phyloP scores from a whole-genome alignment of 306 rosid genomes.

The Ceratonia siliqua region DNA sequence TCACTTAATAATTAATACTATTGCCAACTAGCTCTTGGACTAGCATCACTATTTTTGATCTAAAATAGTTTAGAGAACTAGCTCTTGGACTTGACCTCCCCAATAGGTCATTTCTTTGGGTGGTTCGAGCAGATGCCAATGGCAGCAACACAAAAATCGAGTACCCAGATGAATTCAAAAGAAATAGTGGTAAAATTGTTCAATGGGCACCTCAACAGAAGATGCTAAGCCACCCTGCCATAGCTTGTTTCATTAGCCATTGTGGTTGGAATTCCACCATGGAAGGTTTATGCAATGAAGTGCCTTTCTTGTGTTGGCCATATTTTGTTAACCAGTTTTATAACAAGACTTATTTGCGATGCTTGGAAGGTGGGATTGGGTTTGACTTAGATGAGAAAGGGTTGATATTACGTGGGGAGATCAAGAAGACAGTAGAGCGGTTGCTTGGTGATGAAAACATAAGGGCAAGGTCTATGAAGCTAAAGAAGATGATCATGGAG shows the following conservation, averaged over 20 bases:
- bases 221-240: slow-evolving; percentile 44
- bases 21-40: too few species aligned
- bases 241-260: slow-evolving; percentile 53
- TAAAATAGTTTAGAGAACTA: too few species aligned
- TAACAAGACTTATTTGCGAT: slow-evolving; percentile 34
- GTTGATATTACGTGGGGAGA: slow-evolving; percentile 34
- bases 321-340: slow-evolving; percentile 30
- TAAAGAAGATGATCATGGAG: slow-evolving; percentile 16
- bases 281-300: slow-evolving; percentile 33
- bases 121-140: too few species aligned
- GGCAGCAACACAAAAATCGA: background rate
- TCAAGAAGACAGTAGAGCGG: slow-evolving; percentile 45
- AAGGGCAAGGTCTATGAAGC: slow-evolving; percentile 28
- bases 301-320: slow-evolving; percentile 47
- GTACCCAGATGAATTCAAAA: slow-evolving; percentile 36
- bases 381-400: slow-evolving; percentile 47
- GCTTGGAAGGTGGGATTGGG: slow-evolving; percentile 44
- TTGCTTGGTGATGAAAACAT: slow-evolving; percentile 37
- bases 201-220: slow-evolving; percentile 47
- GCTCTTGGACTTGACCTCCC: too few species aligned
- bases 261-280: slow-evolving; percentile 61
- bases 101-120: too few species aligned
- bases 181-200: slow-evolving; percentile 36
- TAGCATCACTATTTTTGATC: too few species aligned
- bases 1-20: too few species aligned